phyloP scores from a whole-genome alignment of 2,329 filamentous ascomycete species.

The Fusarium oxysporum region DNA sequence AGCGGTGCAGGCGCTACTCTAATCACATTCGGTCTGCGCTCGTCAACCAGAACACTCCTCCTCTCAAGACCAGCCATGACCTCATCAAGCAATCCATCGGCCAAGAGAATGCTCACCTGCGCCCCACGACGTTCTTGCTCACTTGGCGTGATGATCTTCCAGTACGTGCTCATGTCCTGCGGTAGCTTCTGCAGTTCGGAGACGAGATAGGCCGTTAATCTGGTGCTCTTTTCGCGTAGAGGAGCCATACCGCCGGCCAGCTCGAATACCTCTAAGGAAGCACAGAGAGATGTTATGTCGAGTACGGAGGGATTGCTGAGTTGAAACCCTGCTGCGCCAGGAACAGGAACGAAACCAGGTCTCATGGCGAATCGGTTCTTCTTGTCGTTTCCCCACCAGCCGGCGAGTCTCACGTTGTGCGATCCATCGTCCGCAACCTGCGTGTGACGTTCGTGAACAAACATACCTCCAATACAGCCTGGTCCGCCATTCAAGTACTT shows the following conservation, averaged over 20 bases:
- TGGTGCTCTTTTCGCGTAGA: conserved; percentile 67
- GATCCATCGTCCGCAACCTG: conserved; percentile 56
- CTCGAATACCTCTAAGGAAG: conserved; percentile 70
- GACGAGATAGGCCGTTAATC: conserved; percentile 79
- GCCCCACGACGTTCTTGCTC: conserved; percentile 75
- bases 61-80: conserved; percentile 72
- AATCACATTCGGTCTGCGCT: conserved; percentile 83
- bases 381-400: conserved; percentile 87
- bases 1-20: conserved; percentile 82
- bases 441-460: conserved; percentile 79
- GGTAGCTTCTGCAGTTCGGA: conserved; percentile 60
- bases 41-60: conserved; percentile 79
- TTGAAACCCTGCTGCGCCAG: conserved; percentile 82
- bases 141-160: conserved; percentile 73
- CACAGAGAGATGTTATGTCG: conserved; percentile 77
- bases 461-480: conserved; percentile 79
- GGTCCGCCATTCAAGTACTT: conserved; percentile 89
- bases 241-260: conserved; percentile 67
- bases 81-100: conserved; percentile 72
- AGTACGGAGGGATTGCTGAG: conserved; percentile 79
- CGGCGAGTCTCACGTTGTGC: conserved; percentile 74
- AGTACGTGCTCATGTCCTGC: conserved; percentile 49
- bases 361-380: conserved; percentile 79
- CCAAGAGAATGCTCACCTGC: conserved; percentile 78
- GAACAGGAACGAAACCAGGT: conserved; percentile 77